Percentiles rank a stretch among this genome's conserved stretches.
These are phyloP conservation scores for Lolium multiflorum DNA, from an alignment of 176 grass and related monocot species.

Conservation along the genomic window DNA sequence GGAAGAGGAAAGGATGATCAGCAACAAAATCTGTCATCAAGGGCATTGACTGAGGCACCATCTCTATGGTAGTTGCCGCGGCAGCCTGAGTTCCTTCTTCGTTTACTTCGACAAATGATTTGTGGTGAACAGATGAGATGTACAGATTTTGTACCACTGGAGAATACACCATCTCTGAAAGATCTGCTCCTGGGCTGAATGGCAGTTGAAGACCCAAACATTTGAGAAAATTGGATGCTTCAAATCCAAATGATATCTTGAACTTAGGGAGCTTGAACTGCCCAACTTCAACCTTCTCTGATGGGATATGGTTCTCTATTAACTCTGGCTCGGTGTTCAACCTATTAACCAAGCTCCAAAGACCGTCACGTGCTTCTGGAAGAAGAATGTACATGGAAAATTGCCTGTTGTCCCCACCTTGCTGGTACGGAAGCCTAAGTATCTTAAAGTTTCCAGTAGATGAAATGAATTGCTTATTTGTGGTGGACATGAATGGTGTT, in stretches of 20 bases:
- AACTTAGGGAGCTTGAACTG: conserved; percentile 21
- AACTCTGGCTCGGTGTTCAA: not conserved
- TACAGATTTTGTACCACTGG: not conserved
- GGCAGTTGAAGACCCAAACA: not conserved
- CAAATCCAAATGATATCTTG: conserved; percentile 3
- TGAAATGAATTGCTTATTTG: not conserved
- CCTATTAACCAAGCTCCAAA: not conserved
- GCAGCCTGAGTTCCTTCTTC: conserved; percentile 13
- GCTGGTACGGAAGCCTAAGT: conserved; percentile 6
- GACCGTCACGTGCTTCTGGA: not conserved
- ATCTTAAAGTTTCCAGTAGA: not conserved
- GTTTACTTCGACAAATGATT: not conserved
- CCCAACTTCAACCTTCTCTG: not conserved
- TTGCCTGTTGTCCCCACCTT: not conserved
- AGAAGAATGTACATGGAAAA: conserved; percentile 23
- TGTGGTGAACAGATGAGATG: not conserved
- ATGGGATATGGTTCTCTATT: not conserved
- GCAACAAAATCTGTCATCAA: not conserved
- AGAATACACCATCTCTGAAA: not conserved
- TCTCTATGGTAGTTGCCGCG: not conserved
- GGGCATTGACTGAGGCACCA: not conserved
- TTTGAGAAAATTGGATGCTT: not conserved
- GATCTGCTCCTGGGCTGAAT: not conserved
- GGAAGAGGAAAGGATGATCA: conserved; percentile 1
- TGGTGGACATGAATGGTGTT: not conserved